These are phyloP conservation scores for Mercurialis annua DNA, from an alignment of 345 rosid genomes.

Conservation along the genomic window DNA sequence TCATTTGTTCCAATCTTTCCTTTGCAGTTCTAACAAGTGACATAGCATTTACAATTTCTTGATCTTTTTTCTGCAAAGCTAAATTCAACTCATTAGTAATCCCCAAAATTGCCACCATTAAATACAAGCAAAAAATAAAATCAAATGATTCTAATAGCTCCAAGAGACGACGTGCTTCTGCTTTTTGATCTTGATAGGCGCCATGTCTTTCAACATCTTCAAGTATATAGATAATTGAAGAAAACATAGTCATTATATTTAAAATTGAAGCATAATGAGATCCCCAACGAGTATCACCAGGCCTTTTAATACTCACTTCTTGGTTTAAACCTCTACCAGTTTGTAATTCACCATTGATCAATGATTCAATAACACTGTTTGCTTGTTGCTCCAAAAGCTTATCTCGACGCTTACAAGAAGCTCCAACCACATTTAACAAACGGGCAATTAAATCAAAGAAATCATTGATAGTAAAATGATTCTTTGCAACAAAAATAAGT, in stretches of 20 bases:
- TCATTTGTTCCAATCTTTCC: not conserved
- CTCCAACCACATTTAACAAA: not conserved
- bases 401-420: too few relatives aligned
- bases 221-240: not conserved
- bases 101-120: not conserved
- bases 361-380: too few relatives aligned
- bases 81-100: not conserved
- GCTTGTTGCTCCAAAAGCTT: too few relatives aligned
- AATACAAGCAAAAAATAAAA: not conserved
- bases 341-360: too few relatives aligned
- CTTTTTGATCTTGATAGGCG: too few relatives aligned
- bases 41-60: not conserved
- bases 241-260: not conserved
- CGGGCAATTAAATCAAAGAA: too few relatives aligned
- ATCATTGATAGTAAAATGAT: too few relatives aligned
- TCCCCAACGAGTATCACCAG: not conserved
- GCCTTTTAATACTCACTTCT: not conserved
- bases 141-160: too few relatives aligned
- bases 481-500: too few relatives aligned
- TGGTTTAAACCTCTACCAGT: too few relatives aligned
- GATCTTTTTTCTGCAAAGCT: not conserved
- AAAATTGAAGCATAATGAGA: not conserved
- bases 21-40: not conserved
- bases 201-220: too few relatives aligned
- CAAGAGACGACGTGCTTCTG: too few relatives aligned